phyloP scores from a whole-genome alignment of 202 grass and related monocot species.

The Musa balbisiana region DNA sequence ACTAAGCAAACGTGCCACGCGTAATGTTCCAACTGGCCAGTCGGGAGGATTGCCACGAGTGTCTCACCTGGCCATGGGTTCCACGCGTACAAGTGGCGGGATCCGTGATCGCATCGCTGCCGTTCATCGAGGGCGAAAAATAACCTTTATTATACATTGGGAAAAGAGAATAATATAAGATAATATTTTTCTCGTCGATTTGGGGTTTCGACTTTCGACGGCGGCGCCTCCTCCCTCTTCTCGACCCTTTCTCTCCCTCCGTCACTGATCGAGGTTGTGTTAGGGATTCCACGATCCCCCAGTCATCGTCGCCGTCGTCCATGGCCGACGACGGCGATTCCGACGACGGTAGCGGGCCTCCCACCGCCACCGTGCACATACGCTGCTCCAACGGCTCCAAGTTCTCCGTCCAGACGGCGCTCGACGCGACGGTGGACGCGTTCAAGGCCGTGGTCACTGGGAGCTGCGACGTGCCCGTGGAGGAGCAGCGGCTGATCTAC shows the following conservation, averaged over 20 bases:
- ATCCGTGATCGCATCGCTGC: too few relatives aligned
- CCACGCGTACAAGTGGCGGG: too few relatives aligned
- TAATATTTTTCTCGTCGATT: background rate
- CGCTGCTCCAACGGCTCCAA: conserved; percentile 83
- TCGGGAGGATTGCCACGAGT: too few relatives aligned
- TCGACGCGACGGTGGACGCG: conserved; percentile 45
- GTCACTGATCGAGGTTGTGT: background rate
- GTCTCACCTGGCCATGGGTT: too few relatives aligned
- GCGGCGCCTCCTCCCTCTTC: background rate
- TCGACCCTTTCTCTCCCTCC: background rate
- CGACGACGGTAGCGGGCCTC: conserved; percentile 19
- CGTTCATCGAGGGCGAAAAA: background rate
- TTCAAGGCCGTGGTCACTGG: conserved; percentile 72
- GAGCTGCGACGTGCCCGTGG: conserved; percentile 67
- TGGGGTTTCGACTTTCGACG: background rate
- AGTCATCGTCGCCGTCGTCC: background rate
- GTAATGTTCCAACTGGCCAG: too few relatives aligned
- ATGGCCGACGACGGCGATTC: conserved; percentile 34
- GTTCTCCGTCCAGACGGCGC: conserved; percentile 62
- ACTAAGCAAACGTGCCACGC: too few relatives aligned
- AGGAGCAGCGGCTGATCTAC: conserved; percentile 97
- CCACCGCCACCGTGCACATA: conserved; percentile 50
- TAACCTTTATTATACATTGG: background rate
- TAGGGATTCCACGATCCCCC: conserved; percentile 1
- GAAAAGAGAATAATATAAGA: background rate